Conservation (phyloP, 2,329 filamentous ascomycete species). For the Alternaria consortialis region DNA sequence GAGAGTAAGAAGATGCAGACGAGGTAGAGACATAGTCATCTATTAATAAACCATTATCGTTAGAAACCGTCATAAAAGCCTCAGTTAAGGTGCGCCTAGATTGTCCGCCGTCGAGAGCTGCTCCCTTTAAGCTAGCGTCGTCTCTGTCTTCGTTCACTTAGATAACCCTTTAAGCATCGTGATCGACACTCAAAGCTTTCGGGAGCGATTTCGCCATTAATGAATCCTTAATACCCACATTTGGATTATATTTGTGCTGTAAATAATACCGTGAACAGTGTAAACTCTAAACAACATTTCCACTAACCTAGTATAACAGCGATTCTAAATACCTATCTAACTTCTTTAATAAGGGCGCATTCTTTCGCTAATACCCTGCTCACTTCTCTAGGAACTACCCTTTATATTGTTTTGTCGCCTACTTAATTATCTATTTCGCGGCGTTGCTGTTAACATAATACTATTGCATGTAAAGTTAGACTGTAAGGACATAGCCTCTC, state of each 20-base stretch:
- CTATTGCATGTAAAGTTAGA: constrained; percentile 12
- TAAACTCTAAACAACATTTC: constrained; percentile 7
- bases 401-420: neutral
- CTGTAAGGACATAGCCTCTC: too few relatives aligned
- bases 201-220: neutral
- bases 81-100: too few relatives aligned
- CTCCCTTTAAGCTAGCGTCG: too few relatives aligned
- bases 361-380: neutral
- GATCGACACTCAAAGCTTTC: neutral
- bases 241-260: constrained; percentile 26
- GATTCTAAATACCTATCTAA: neutral
- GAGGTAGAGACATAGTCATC: too few relatives aligned
- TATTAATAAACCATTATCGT: too few relatives aligned
- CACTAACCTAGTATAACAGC: neutral
- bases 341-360: neutral
- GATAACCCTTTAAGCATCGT: neutral
- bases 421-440: neutral
- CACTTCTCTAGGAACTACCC: neutral
- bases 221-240: neutral
- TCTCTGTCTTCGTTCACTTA: too few relatives aligned
- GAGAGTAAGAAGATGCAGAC: neutral
- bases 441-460: neutral
- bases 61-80: too few relatives aligned
- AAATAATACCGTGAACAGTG: constrained; percentile 8
- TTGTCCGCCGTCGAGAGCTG: neutral